Percentiles rank a stretch among this genome's conserved stretches.
phyloP scores from a whole-genome alignment of 495 filamentous ascomycete species.

The Aspergillus affinis region DNA sequence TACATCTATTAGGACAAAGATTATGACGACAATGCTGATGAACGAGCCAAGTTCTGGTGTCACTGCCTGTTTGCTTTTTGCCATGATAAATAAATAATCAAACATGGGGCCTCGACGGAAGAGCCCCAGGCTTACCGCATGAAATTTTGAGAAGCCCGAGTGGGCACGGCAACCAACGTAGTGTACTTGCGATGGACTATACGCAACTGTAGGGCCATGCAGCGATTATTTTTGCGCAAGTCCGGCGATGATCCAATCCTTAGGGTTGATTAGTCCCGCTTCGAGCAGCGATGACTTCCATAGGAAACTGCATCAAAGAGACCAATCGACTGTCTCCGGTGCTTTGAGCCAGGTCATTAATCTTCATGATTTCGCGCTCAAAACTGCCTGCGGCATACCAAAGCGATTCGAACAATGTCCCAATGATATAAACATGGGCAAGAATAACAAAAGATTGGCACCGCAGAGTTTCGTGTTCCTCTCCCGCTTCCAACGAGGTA shows the following conservation, averaged over 20 bases:
- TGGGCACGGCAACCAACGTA: background rate
- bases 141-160: background rate
- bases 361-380: background rate
- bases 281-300: background rate
- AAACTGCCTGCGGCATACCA: background rate
- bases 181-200: background rate
- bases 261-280: background rate
- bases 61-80: background rate
- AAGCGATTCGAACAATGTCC: background rate
- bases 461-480: background rate
- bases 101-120: background rate
- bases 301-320: background rate
- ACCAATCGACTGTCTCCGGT: background rate
- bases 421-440: background rate
- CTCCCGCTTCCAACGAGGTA: background rate
- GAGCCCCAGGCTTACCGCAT: background rate
- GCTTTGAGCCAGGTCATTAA: background rate
- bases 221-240: background rate
- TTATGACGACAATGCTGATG: background rate
- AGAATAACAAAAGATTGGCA: background rate
- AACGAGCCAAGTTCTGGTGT: background rate
- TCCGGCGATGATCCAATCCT: background rate
- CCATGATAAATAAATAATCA: background rate
- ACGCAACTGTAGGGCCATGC: background rate
- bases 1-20: constrained; percentile 42